Percentiles rank a stretch among this genome's conserved stretches.
Conservation (phyloP, 345 rosid species). For the Carallia brachiata region DNA sequence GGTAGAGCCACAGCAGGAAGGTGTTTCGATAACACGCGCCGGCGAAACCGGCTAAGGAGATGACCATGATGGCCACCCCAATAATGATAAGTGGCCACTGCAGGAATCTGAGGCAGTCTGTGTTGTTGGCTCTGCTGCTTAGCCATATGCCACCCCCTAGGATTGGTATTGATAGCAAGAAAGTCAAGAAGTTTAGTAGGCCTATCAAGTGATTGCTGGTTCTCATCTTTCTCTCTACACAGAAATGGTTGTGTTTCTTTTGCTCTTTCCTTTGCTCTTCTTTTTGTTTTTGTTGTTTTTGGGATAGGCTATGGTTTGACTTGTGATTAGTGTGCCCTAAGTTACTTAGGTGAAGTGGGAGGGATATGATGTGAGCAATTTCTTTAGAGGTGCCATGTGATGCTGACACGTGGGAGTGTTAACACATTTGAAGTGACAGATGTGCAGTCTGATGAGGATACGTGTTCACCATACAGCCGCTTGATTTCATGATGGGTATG, state of each 20-base stretch:
- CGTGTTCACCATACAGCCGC: too few relatives aligned
- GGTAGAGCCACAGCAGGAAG: constrained; percentile 76
- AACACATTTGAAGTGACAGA: too few relatives aligned
- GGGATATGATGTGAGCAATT: background rate
- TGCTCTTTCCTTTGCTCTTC: background rate
- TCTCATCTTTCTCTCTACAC: constrained; percentile 46
- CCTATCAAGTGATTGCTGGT: constrained; percentile 77
- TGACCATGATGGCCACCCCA: constrained; percentile 68
- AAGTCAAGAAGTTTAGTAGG: constrained; percentile 74
- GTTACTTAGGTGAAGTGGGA: background rate
- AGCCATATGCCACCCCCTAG: constrained; percentile 99
- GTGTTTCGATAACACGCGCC: constrained; percentile 88
- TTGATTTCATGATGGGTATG: too few relatives aligned
- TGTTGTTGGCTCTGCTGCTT: constrained; percentile 79
- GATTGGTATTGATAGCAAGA: constrained; percentile 81
- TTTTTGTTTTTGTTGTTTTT: background rate
- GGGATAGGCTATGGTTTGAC: background rate
- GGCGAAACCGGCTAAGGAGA: constrained; percentile 82
- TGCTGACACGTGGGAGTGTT: too few relatives aligned
- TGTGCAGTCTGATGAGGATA: too few relatives aligned
- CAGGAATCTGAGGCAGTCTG: constrained; percentile 83
- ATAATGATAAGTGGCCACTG: constrained; percentile 93
- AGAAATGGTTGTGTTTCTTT: background rate
- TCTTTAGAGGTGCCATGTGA: too few relatives aligned
- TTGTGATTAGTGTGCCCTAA: background rate